These are phyloP conservation scores for Mortierella sp. DNA, from an alignment of 371 early-diverging fungal genomes.

Conservation along the genomic window DNA sequence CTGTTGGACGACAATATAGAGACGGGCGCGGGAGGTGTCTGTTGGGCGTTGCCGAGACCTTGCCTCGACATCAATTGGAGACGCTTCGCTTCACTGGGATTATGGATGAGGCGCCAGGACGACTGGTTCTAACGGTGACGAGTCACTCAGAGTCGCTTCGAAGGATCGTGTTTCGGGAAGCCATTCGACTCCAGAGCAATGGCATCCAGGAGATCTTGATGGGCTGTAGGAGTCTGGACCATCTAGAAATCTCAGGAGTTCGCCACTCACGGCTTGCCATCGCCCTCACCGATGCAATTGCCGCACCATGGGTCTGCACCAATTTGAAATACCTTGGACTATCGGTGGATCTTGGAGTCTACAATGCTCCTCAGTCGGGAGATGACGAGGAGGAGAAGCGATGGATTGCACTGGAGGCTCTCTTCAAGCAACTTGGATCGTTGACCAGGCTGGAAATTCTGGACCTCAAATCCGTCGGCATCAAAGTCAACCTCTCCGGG, in stretches of 20 bases:
- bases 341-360: neutral
- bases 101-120: neutral
- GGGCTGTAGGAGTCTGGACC: neutral
- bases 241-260: neutral
- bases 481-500: neutral
- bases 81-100: neutral
- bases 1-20: neutral
- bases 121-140: neutral
- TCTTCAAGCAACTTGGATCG: neutral
- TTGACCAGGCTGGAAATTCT: neutral
- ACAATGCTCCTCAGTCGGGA: neutral
- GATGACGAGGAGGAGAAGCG: neutral
- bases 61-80: neutral
- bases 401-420: neutral
- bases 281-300: neutral
- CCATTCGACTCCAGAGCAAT: neutral
- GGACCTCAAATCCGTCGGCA: constrained; percentile 1
- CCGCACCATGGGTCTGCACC: neutral
- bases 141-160: neutral
- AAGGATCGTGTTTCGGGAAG: neutral
- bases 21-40: neutral
- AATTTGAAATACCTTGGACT: neutral
- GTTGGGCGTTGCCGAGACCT: neutral
- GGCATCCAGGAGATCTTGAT: neutral
- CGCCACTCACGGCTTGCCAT: neutral